A percentile compares a stretch with the other conserved stretches of the same genome.
These are phyloP conservation scores for Curvularia spicifera DNA, from an alignment of 2,329 filamentous ascomycete genomes.

Conservation along the genomic window DNA sequence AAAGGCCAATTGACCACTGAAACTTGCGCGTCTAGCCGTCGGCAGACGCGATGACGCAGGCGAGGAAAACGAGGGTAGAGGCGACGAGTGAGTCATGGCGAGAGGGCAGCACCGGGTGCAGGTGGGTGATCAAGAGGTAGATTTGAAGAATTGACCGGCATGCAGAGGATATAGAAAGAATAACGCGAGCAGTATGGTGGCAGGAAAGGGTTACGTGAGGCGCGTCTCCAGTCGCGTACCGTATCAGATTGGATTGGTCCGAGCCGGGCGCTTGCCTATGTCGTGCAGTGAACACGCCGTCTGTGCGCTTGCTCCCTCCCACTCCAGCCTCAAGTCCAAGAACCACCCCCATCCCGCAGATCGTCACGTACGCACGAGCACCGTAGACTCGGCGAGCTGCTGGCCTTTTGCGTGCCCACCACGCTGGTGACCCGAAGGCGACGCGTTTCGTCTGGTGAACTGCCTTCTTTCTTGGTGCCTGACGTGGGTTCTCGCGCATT, in stretches of 20 bases:
- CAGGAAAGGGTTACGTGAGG: slow-evolving; percentile 32
- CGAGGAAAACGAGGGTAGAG: slow-evolving; percentile 38
- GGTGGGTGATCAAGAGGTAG: neutral
- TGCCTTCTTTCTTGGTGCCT: neutral
- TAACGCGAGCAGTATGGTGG: slow-evolving; percentile 33
- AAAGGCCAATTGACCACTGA: slow-evolving; percentile 57
- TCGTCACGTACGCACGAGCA: slow-evolving; percentile 8
- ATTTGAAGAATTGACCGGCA: slow-evolving; percentile 18
- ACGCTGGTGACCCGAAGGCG: neutral
- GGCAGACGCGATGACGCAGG: slow-evolving; percentile 26
- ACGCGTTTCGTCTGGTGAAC: neutral
- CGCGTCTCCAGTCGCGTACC: slow-evolving; percentile 23
- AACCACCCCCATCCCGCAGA: slow-evolving; percentile 2
- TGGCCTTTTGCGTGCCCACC: neutral
- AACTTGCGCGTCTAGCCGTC: slow-evolving; percentile 38
- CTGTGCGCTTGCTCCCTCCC: slow-evolving; percentile 14
- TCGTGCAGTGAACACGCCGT: slow-evolving; percentile 23
- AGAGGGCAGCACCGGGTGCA: slow-evolving; percentile 3
- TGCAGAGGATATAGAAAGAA: slow-evolving; percentile 19
- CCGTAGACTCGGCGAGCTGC: neutral
- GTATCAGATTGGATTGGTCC: slow-evolving; percentile 22
- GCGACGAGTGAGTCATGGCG: slow-evolving; percentile 34
- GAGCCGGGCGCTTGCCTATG: slow-evolving; percentile 24
- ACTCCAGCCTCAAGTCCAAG: slow-evolving; percentile 13
- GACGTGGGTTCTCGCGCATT: neutral